Evolutionary conservation across 345 rosid genomes (phyloP), one percentile per base, ranked within the genome.

Genomic region (Populus nigra): DNA sequence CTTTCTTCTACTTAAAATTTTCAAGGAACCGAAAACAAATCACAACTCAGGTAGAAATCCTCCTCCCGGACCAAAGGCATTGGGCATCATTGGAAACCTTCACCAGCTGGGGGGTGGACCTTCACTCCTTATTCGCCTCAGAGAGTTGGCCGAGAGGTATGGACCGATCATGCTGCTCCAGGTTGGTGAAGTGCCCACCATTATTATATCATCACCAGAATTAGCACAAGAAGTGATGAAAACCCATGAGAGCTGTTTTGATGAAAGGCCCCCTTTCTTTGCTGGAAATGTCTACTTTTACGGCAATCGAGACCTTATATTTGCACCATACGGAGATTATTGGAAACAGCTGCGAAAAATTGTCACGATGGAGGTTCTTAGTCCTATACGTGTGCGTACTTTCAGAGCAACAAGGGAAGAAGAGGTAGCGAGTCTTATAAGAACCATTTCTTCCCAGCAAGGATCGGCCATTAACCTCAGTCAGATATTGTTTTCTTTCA

Each of bases 341-440:
- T 71, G 74, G 74, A 47, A 61, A 9, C 61, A 71, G 17, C 22
- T 71, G 62, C 20, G 59, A 49, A 71, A 71, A 22, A 27, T 71
- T 25, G 31, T 11, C 41, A 13, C 38, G 22, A 5, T 29, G n/a
- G 74, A 71, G 74, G 39, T 71, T 15, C 27, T 71, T 5, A 71
- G 12, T 50, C 23, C 57, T 17, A 29, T 47, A 8, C 74, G 39
- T 2, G 74, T 71, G 23, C 74, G 18, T 4, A 23, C 74, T 23
- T 71, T 71, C 38, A 5, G 23, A 23, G 50, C 74, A 71, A 71
- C 49, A 61, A 71, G 74, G 39, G 74, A 71, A 71, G 74, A 71
- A 49, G 74, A 71, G 55, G 74, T 71, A 8, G 27, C 62, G 1
- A 16, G 31, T 45, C n/a, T 47, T 13, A 18, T 71, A 5, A 50